Percentiles rank a stretch among this genome's conserved stretches.
phyloP scores from a whole-genome alignment of 116 monocot species.

The Trichopus zeylanicus region DNA sequence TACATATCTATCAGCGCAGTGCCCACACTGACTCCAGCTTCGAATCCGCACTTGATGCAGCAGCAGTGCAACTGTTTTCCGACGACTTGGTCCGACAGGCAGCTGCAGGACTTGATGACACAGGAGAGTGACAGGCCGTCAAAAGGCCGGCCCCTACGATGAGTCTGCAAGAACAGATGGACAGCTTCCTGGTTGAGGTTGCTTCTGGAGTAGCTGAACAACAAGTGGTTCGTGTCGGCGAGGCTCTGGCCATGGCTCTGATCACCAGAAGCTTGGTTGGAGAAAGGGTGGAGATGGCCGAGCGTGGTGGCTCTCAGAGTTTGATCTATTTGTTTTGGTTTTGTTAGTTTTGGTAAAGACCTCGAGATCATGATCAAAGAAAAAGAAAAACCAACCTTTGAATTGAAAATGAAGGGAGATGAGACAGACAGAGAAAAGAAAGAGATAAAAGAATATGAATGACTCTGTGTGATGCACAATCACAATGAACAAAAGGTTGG shows the following conservation, averaged over 20 bases:
- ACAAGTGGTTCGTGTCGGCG: conserved; percentile 6
- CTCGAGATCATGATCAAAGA: conserved; percentile 11
- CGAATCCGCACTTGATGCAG: conserved; percentile 25
- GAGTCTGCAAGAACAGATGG: conserved; percentile 19
- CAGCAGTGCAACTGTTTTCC: conserved; percentile 46
- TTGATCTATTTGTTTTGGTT: neutral
- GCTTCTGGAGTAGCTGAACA: conserved; percentile 25
- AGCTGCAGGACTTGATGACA: conserved; percentile 32
- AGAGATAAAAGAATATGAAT: too few relatives aligned
- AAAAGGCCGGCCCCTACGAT: conserved; percentile 3
- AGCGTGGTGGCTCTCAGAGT: neutral
- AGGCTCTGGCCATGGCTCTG: conserved; percentile 16
- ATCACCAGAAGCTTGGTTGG: too few relatives aligned
- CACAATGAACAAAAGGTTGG: too few relatives aligned
- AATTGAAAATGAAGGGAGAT: conserved; percentile 4
- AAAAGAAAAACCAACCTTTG: too few relatives aligned
- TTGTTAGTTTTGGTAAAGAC: conserved; percentile 1
- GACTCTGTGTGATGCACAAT: too few relatives aligned
- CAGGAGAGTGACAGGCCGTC: conserved; percentile 30
- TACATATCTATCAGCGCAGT: conserved; percentile 56
- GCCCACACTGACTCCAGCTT: conserved; percentile 25
- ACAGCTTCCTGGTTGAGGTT: conserved; percentile 20
- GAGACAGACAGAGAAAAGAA: too few relatives aligned
- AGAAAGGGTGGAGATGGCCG: neutral
- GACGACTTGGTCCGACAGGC: conserved; percentile 7